phyloP scores from a whole-genome alignment of 805 yeast genomes.

The Suhomyces pyralidae region DNA sequence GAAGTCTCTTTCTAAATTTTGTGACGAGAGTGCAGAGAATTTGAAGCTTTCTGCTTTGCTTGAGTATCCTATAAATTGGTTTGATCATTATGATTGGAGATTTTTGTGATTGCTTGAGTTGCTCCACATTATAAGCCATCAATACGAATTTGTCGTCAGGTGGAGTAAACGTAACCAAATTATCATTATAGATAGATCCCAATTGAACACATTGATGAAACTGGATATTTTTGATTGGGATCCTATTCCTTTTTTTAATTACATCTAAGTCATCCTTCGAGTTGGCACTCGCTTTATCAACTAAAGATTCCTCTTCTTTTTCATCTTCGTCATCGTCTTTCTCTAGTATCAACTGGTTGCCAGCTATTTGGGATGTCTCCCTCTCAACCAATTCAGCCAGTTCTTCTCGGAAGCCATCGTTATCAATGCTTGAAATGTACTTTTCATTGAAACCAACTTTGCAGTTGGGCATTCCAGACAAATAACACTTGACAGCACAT shows the following conservation, averaged over 20 bases:
- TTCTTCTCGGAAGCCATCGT: slow-evolving; percentile 12
- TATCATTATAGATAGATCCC: slow-evolving; percentile 60
- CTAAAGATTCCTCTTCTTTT: slow-evolving; percentile 9
- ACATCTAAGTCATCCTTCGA: not conserved
- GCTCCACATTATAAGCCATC: slow-evolving; percentile 41
- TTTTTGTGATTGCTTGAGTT: slow-evolving; percentile 33
- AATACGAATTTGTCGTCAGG: slow-evolving; percentile 59
- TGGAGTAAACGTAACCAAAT: slow-evolving; percentile 76
- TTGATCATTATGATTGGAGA: slow-evolving; percentile 44
- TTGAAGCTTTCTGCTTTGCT: slow-evolving; percentile 24
- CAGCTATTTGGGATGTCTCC: slow-evolving; percentile 6
- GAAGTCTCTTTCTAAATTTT: slow-evolving; percentile 33
- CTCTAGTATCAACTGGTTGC: slow-evolving; percentile 10
- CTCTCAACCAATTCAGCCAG: not conserved
- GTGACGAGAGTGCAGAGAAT: slow-evolving; percentile 34
- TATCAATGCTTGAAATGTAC: slow-evolving; percentile 32
- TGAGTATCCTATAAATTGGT: slow-evolving; percentile 31
- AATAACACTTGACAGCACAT: slow-evolving; percentile 35
- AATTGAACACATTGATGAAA: slow-evolving; percentile 71
- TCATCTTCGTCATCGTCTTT: slow-evolving; percentile 7
- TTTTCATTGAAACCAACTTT: slow-evolving; percentile 40
- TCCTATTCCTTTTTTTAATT: slow-evolving; percentile 4
- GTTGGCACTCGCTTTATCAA: not conserved
- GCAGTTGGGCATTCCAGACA: slow-evolving; percentile 45
- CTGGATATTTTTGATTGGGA: slow-evolving; percentile 41